Percentiles rank a stretch among this genome's conserved stretches.
phyloP scores from a whole-genome alignment of 495 filamentous ascomycete species.

The Penicillium egyptiacum region DNA sequence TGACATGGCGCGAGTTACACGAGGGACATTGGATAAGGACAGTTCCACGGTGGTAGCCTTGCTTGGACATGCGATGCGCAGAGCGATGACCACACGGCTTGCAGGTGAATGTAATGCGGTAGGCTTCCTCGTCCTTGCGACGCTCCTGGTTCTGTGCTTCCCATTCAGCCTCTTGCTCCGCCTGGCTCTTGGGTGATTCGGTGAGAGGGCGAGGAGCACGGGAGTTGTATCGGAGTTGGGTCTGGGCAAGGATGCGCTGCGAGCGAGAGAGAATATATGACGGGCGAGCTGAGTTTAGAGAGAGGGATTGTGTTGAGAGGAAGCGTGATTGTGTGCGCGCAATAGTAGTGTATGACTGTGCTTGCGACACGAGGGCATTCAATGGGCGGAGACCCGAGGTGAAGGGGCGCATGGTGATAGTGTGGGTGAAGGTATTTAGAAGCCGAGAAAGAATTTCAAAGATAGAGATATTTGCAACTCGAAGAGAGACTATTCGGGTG shows the following conservation, averaged over 20 bases:
- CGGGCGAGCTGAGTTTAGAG: slow-evolving; percentile 4
- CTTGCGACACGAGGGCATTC: slow-evolving; percentile 14
- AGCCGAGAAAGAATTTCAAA: not conserved
- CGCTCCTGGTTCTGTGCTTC: slow-evolving; percentile 35
- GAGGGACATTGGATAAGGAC: slow-evolving; percentile 82
- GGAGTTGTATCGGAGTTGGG: slow-evolving; percentile 34
- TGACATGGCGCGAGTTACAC: slow-evolving; percentile 84
- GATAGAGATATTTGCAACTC: not conserved
- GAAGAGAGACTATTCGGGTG: not conserved
- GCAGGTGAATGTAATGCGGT: slow-evolving; percentile 90
- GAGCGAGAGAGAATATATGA: slow-evolving; percentile 5
- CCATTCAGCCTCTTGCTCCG: slow-evolving; percentile 33
- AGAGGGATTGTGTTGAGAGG: slow-evolving; percentile 17
- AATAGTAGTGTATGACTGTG: slow-evolving; percentile 9
- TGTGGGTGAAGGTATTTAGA: not conserved
- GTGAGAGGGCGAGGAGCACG: slow-evolving; percentile 32
- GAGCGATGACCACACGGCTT: slow-evolving; percentile 76
- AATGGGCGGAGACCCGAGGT: slow-evolving; percentile 23
- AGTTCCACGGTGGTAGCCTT: slow-evolving; percentile 87
- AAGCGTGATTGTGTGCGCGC: slow-evolving; percentile 15
- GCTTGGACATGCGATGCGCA: slow-evolving; percentile 78
- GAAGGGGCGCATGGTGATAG: slow-evolving; percentile 23
- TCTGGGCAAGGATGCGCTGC: slow-evolving; percentile 9
- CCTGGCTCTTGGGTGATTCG: slow-evolving; percentile 21
- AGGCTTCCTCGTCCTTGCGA: slow-evolving; percentile 61